Conservation (phyloP, 441 rosid species). For the Eruca vesicaria region DNA sequence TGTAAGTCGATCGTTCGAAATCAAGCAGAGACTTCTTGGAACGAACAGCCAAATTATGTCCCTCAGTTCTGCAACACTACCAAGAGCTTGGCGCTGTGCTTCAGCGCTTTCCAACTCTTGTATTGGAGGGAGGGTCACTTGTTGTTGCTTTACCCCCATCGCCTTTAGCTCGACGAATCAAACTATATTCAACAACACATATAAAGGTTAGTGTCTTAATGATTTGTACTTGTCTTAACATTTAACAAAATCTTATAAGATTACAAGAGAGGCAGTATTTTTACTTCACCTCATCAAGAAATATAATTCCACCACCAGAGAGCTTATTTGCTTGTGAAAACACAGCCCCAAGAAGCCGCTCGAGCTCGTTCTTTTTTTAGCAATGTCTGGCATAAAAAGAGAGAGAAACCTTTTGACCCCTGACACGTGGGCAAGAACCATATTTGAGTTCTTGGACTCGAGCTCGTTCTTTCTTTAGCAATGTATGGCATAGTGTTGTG, state of each 20-base stretch:
- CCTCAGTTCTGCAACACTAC: conserved; percentile 39
- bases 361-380: no score
- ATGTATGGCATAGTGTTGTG: no score
- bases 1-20: conserved; percentile 35
- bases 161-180: conserved; percentile 61
- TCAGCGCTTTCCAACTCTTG: conserved; percentile 64
- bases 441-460: no score
- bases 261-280: neutral
- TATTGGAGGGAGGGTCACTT: conserved; percentile 62
- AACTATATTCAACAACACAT: conserved; percentile 35
- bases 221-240: neutral
- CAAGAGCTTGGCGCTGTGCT: conserved; percentile 49
- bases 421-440: no score
- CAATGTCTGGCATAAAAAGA: no score
- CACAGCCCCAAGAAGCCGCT: conserved; percentile 74
- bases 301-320: conserved; percentile 76
- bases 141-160: conserved; percentile 39
- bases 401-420: no score
- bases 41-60: conserved; percentile 5
- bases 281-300: conserved; percentile 77
- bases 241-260: neutral
- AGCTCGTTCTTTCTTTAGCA: no score
- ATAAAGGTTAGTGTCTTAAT: neutral
- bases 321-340: conserved; percentile 86
- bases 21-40: conserved; percentile 43